Evolutionary conservation across 106 monocot genomes (phyloP), one percentile per base, ranked within the genome.

Genomic region (Iris macrosiphon): DNA sequence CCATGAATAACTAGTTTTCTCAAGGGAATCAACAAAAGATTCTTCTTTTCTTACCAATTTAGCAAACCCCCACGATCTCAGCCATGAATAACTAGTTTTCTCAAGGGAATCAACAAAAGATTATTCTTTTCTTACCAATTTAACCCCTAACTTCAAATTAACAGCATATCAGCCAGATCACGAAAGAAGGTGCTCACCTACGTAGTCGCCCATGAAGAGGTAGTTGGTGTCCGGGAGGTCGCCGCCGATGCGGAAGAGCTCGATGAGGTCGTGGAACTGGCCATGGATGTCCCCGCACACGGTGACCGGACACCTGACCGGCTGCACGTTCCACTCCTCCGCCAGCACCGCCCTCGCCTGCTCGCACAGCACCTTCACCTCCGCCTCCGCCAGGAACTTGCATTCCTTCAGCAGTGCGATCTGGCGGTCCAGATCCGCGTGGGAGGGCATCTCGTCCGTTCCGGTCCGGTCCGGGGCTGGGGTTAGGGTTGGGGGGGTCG

Each of bases 361-460:
- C 49, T 75, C 80, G 51, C 80, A 80, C 14, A 77, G 65, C 16
- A 48, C 71, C 41, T 79, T 88, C 62, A 88, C 88, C 69, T 88
- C 88, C 52, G 62, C 68, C 68, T 88, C 88, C 32, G 72, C 39
- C 23, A 88, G 44, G 65, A 46, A 73, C 55, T 83, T 83, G 69
- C 88, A 88, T 31, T 79, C 79, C 57, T 76, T 58, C 49, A 88
- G 75, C 45, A 72, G 75, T 75, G 64, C 82, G 79, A 88, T 88
- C 79, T 88, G 88, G 2, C 79, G 82, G 49, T 88, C 83, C 61
- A 88, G 83, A 79, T 88, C 88, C 68, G 57, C 72, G 60, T 82
- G 72, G 58, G 76, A 52, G 43, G 74, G 76, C 82, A 77, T 83
- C 69, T 24, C 30, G 42, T 9, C 35, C 25, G 4, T 49, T 31